Evolutionary conservation across 2,329 filamentous ascomycete species (phyloP), one percentile per base, ranked within the genome.

Genomic region (Cyanodermella asteris): DNA sequence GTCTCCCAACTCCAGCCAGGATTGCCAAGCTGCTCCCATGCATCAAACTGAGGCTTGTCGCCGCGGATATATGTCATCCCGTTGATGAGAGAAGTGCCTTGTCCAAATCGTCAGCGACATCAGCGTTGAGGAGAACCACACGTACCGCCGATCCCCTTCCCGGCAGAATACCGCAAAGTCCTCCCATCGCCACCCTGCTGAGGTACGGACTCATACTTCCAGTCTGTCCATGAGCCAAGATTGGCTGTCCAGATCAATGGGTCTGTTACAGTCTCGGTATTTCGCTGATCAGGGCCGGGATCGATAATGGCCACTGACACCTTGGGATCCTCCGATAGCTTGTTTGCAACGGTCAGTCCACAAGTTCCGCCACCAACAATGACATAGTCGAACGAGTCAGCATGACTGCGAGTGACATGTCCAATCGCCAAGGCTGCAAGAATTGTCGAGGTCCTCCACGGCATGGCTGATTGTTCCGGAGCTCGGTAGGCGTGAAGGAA

Each of bases 21-120:
- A 22, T 50, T 49, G 0, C 51, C 54, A 1, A 57, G 36, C 13
- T 38, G 35, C 25, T 44, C 45, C 51, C 52, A 56, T 5, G 40
- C 41, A 29, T 54, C 43, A 28, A 46, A 44, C 28, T 45, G 42
- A 4, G 27, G 34, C 18, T 32, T 37, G 4, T 36, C 36, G 3
- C 38, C 43, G 10, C 40, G 37, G 13, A 45, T 38, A 28, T 42
- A 40, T 34, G 42, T 42, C 3, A 41, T 20, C 25, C 47, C 50
- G 28, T 53, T 54, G 18, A 52, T 50, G 1, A 40, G 34, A 5
- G 33, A 36, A 9, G 29, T n/a, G n/a, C n/a, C 31, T 20, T 31
- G 30, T 23, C 35, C 31, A 6, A 33, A 26, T 20, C 26, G 18
- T 33, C 35, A 35, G 12, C 4, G 16, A 25, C 16, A 24, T 18